Base-by-base conservation (phyloP, 2,329 filamentous ascomycete genomes). In the Claviceps paspali region DNA sequence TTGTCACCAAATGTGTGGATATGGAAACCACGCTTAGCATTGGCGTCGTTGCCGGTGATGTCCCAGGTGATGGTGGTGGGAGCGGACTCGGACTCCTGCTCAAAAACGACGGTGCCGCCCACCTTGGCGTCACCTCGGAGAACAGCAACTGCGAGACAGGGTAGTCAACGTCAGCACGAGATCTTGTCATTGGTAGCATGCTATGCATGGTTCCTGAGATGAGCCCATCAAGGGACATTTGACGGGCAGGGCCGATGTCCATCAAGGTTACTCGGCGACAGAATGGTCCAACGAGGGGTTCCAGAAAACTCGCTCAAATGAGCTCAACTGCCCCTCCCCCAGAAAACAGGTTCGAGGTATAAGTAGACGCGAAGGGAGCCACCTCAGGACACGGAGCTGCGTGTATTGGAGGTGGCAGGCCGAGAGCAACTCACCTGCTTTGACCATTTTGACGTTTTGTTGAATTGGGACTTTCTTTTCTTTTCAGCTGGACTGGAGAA, bases 1-100 rank as follows among this genome's bases (percentile, higher is more conserved):
- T 96, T 96, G 76, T 96, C 91, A 62, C 91, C 91, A 57, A 94
- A 98, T 63, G 91, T 84, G 73, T 98, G 91, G 58, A 98, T 79
- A 74, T 98, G 91, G 75, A 96, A 86, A 64, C 85, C 91, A 66
- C 91, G 88, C 78, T 93, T 76, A 58, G 91, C 87, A 63, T 93
- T 94, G 66, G 88, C 56, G 60, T 96, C 87, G 67, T 95, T 72
- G 66, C 91, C 88, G 45, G 74, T 72, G 65, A 98, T 86, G 66
- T 95, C 76, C 79, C 83, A 98, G 57, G 80, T 75, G 68, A 98
- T 73, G 62, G 72, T 88, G 59, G 91, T 96, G 51, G 80, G 76
- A 52, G 74, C 65, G 53, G 68, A 75, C 73, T 95, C 91, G 60
- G 73, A 75, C 49, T 72, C 73, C 71, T 98, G 91, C 73, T 93